Base-by-base conservation (phyloP, 805 yeast species). In the Blastobotrys parvus region DNA sequence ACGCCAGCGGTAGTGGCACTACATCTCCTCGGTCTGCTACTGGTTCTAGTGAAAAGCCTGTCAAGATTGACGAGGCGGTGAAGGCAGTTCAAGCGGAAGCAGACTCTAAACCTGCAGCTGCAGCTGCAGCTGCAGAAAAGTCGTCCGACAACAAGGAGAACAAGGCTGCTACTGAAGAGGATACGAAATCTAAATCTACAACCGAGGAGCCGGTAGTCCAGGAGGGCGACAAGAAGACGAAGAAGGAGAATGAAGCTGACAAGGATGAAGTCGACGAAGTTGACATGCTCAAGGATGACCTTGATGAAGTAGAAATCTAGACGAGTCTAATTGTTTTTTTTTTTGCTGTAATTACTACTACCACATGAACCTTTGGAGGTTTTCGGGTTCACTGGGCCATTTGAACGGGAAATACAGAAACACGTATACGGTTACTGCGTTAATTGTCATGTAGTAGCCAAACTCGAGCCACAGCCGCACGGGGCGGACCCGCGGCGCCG, bases 341-440 rank as follows among this genome's bases (percentile, higher is more conserved):
- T 20, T 15, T 22, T 34, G n/a, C n/a, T n/a, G n/a, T n/a, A n/a
- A n/a, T 25, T 25, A 25, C 29, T 11, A 25, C 29, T 44, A 92
- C 98, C 97, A 92, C 53, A 90, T 88, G 46, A 92, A 85, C 54
- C 97, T 73, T 61, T 88, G 95, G 6, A 67, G 53, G 5, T 60
- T 63, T 0, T 68, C 71, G 0, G 73, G 68, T 53, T 84, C 83
- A 44, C 72, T 69, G 0, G 59, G 64, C 96, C 96, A 88, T 7
- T 58, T 50, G 52, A 89, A 84, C 21, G 84, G 75, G 47, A 74
- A 71, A 3, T 58, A 62, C 23, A 82, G 63, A 54, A 88, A 88
- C 0, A 88, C 61, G 1, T 56, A 46, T 41, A 78, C 65, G 0
- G 84, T 69, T 0, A 67, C 61, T 1, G 70, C 58, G 51, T 85